Conservation (phyloP, 306 rosid species). For the Clitoria ternatea region DNA sequence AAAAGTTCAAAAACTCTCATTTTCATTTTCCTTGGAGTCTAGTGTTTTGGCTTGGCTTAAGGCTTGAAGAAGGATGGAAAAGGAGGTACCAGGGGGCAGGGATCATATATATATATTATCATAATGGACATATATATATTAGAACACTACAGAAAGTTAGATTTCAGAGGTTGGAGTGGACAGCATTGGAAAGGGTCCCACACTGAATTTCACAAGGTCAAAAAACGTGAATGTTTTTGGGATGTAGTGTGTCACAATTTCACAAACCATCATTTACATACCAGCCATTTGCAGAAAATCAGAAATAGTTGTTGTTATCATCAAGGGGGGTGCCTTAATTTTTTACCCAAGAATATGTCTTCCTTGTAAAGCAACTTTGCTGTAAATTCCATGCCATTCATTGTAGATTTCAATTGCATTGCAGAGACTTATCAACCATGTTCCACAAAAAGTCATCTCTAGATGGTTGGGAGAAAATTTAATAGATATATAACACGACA, state of each 20-base stretch:
- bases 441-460: not conserved
- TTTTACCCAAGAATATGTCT: constrained; percentile 40
- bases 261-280: constrained; percentile 14
- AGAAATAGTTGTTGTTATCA: constrained; percentile 17
- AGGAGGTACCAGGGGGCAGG: not conserved
- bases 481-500: no score
- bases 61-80: constrained; percentile 23
- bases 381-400: not conserved
- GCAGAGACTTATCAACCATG: not conserved
- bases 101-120: not conserved
- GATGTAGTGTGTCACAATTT: constrained; percentile 5
- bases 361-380: constrained; percentile 33
- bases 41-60: constrained; percentile 27
- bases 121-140: not conserved
- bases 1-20: constrained; percentile 18
- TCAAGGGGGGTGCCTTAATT: constrained; percentile 38
- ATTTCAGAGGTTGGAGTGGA: constrained; percentile 36
- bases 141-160: constrained; percentile 25
- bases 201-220: constrained; percentile 35
- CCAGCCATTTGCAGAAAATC: not conserved
- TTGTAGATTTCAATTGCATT: not conserved
- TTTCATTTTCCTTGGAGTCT: constrained; percentile 18
- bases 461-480: not conserved
- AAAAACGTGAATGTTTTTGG: constrained; percentile 35
- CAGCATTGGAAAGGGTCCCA: constrained; percentile 37